Evolutionary conservation across 1,284 basidiomycete genomes (phyloP).

Genomic region (Rhodotorula sp.): DNA sequence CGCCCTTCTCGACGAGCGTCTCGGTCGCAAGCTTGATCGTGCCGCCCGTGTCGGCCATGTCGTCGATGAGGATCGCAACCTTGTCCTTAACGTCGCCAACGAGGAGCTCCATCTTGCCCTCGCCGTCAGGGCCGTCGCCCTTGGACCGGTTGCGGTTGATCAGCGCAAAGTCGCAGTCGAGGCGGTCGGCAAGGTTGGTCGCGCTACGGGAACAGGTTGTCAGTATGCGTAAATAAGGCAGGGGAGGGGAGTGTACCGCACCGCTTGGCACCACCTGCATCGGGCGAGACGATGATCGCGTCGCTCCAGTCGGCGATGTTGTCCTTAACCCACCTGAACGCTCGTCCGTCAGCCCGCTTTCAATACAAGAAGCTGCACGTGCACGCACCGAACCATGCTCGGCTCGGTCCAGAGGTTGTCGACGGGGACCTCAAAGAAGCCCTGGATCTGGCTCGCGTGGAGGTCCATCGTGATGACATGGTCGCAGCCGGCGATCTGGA

Average conservation of each 20-base stretch:
- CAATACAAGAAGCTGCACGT: too few relatives aligned
- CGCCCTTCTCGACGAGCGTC: conserved; percentile 84
- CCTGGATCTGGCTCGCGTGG: conserved; percentile 97
- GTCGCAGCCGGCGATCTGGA: conserved; percentile 93
- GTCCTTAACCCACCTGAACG: conserved; percentile 67
- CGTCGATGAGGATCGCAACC: conserved; percentile 92
- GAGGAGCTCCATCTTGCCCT: conserved; percentile 78
- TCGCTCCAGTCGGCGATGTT: conserved; percentile 84
- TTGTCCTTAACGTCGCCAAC: conserved; percentile 96
- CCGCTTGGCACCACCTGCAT: conserved; percentile 98
- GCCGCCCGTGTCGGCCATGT: conserved; percentile 95
- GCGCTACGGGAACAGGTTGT: conserved; percentile 59
- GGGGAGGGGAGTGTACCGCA: conserved; percentile 55
- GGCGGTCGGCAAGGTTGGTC: conserved; percentile 91
- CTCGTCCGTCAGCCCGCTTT: conserved; percentile 25
- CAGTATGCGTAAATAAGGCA: not conserved
- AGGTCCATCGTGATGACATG: conserved; percentile 99
- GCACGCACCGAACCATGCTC: conserved; percentile 45
- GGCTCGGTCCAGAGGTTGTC: conserved; percentile 77
- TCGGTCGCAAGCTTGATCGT: conserved; percentile 83
- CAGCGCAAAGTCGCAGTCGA: conserved; percentile 93
- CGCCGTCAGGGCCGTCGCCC: conserved; percentile 57
- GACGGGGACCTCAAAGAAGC: conserved; percentile 98
- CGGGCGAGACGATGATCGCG: conserved; percentile 91
- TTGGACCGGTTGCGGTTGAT: conserved; percentile 79